Base-by-base conservation (phyloP, 73 alveolate genomes). In the Paramecium biaurelia region DNA sequence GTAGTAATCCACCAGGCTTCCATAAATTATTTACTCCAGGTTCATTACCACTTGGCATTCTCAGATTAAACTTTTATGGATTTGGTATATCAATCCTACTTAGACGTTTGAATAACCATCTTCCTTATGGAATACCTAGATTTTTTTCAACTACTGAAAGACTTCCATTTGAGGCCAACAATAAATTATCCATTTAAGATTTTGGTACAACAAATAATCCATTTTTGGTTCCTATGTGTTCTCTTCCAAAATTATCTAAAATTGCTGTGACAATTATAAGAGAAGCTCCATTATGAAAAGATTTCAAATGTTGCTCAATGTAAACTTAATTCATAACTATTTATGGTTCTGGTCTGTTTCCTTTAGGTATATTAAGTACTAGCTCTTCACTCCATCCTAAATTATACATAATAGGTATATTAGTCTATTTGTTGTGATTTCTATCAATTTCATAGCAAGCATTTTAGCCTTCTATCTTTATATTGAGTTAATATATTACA, bases 1-100 rank as follows among this genome's bases (percentile, higher is more conserved):
- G 45, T 7, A 43, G 10, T 5, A 79, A 28, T 30, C 90, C 90
- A 18, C 90, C 90, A 11, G 90, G 90, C 18, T 11, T 24, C 90
- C 90, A 79, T 37, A 21, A 24, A 8, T 79, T n/a, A 26, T 43
- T 43, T 23, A 20, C 76, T 9, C 41, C 32, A 11, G 45, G 23
- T 45, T 79, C 90, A 47, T 79, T 79, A 2, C 90, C 90, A 38
- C 74, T 43, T 6, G 90, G 90, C 32, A 79, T 79, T 43, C 90
- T 79, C 20, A 79, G 10, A 79, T 79, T 47, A 43, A 42, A 79
- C 43, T 79, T 18, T 41, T 21, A 21, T 21, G 90, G 90, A 24
- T 37, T 15, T 23, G 49, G 70, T 18, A 79, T 41, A 79, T 79
- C 76, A 45, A 79, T 47, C 26, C 90, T 79, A 43, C 74, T 79